Evolutionary conservation across 2,329 filamentous ascomycete species (phyloP).

Genomic region (Colletotrichum theobromicola): DNA sequence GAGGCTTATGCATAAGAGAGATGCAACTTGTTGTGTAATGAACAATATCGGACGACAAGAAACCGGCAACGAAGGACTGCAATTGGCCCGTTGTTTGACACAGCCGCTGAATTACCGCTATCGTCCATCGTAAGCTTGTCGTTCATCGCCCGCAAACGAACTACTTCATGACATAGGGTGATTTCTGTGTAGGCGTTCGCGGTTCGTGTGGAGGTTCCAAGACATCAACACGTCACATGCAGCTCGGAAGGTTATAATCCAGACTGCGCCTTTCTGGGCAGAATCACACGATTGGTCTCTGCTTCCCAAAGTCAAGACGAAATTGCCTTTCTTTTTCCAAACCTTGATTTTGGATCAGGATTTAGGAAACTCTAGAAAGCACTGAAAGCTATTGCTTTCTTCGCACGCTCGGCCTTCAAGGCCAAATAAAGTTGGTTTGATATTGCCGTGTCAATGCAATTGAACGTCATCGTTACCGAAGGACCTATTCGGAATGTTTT

Average conservation of each 20-base stretch:
- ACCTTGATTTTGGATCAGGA: background rate
- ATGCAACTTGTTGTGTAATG: background rate
- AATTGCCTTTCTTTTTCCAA: background rate
- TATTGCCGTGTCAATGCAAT: background rate
- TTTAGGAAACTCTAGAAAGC: background rate
- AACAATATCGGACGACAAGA: background rate
- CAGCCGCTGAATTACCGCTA: background rate
- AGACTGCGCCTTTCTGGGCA: background rate
- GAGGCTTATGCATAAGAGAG: background rate
- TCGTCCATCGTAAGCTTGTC: background rate
- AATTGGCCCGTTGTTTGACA: background rate
- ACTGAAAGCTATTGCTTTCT: background rate
- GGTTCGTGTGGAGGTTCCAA: background rate
- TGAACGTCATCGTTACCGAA: background rate
- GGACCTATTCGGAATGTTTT: background rate
- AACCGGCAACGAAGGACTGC: background rate
- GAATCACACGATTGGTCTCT: background rate
- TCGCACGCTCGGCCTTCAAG: background rate
- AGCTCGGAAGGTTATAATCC: background rate
- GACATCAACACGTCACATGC: background rate
- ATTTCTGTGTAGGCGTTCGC: background rate
- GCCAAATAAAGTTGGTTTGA: background rate
- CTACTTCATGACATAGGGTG: background rate
- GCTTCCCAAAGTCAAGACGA: background rate
- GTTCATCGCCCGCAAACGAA: background rate